Evolutionary conservation across 208 protist genomes (phyloP).

Genomic region (Eutreptiella sp.): DNA sequence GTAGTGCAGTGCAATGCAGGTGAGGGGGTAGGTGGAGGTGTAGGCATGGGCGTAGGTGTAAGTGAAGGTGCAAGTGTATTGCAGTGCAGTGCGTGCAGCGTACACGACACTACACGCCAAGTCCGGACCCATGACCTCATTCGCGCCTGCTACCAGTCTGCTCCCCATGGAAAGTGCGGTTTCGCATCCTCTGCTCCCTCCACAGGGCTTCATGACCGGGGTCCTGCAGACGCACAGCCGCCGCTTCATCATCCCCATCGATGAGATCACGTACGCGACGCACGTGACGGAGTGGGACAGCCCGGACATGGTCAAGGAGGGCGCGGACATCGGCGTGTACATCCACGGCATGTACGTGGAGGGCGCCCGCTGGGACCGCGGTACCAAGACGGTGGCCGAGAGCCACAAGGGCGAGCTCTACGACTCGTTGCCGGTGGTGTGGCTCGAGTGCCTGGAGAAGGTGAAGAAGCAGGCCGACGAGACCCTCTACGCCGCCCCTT

Average conservation of each 20-base stretch:
- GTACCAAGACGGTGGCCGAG: slow-evolving; percentile 27
- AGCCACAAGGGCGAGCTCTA: slow-evolving; percentile 26
- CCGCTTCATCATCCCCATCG: slow-evolving; percentile 40
- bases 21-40: no score
- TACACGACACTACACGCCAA: no score
- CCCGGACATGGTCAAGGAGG: background rate
- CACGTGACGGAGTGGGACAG: slow-evolving; percentile 39
- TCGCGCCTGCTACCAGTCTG: slow-evolving; percentile 41
- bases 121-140: no score
- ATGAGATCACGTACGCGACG: slow-evolving; percentile 48
- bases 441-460: slow-evolving; percentile 10
- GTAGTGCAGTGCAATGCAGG: no score
- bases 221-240: slow-evolving; percentile 46
- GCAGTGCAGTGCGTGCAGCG: no score
- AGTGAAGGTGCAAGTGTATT: no score
- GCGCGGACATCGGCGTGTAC: slow-evolving; percentile 25
- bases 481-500: slow-evolving; percentile 40
- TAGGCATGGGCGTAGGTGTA: no score
- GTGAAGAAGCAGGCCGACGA: background rate
- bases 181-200: no score
- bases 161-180: no score
- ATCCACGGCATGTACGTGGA: slow-evolving; percentile 51
- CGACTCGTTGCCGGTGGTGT: slow-evolving; percentile 27
- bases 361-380: slow-evolving; percentile 40
- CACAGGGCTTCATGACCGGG: slow-evolving; percentile 30